phyloP scores from a whole-genome alignment of 495 filamentous ascomycete genomes.

The Talaromyces wortmannii region DNA sequence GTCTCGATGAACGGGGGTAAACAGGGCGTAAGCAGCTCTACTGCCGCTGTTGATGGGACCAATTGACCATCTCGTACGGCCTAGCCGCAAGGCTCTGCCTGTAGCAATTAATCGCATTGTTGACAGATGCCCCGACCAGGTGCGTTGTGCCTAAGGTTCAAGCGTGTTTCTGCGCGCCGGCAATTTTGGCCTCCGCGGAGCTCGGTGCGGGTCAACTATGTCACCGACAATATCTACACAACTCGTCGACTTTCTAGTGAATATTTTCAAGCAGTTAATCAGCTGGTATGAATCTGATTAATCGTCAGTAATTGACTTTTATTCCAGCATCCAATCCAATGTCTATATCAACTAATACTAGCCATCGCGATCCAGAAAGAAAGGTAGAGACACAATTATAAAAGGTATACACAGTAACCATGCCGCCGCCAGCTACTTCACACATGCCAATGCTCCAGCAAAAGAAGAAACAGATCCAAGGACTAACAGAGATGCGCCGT shows the following conservation, averaged over 20 bases:
- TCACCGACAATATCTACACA: background rate
- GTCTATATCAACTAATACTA: background rate
- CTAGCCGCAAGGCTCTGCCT: conserved; percentile 34
- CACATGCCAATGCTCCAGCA: conserved; percentile 2
- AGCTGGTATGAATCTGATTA: background rate
- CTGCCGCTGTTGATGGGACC: conserved; percentile 14
- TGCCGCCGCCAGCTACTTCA: background rate
- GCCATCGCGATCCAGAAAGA: background rate
- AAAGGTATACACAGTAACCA: background rate
- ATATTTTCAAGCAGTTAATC: background rate
- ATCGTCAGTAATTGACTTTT: background rate
- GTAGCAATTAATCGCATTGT: conserved; percentile 40
- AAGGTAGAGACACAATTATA: background rate
- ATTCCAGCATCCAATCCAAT: background rate
- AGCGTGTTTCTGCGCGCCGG: background rate
- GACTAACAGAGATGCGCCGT: conserved; percentile 3
- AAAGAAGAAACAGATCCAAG: background rate
- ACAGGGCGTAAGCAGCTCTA: conserved; percentile 13
- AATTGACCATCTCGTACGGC: conserved; percentile 33
- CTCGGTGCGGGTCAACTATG: background rate
- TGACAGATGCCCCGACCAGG: background rate
- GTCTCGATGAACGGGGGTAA: conserved; percentile 9
- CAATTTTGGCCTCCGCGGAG: background rate
- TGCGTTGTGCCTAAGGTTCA: too few species aligned
- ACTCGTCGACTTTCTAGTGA: background rate